Conservation (phyloP, 2,329 filamentous ascomycete genomes). For the Lachnellula occidentalis region DNA sequence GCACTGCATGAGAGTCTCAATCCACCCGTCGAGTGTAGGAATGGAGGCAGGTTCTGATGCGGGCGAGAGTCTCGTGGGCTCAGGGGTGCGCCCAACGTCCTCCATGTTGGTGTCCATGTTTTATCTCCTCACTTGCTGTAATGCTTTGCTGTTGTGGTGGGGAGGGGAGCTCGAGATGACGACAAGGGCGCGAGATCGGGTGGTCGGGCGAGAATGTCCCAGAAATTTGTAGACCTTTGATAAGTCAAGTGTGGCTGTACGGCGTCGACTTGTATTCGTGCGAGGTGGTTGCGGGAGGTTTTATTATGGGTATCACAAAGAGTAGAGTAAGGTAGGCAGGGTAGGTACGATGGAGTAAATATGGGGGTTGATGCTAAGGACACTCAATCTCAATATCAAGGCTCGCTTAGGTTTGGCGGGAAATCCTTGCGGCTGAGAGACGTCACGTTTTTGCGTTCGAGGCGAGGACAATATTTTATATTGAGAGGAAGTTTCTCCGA, state of each 20-base stretch:
- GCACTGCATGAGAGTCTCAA: constrained; percentile 96
- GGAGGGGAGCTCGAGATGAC: constrained; percentile 26
- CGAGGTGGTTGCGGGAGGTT: background rate
- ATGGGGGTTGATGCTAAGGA: background rate
- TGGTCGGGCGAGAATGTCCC: background rate
- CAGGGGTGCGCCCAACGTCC: constrained; percentile 83
- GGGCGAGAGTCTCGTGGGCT: constrained; percentile 69
- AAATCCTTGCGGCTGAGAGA: constrained; percentile 3
- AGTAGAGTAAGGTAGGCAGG: constrained; percentile 15
- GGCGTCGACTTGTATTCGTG: background rate
- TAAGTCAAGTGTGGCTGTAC: background rate
- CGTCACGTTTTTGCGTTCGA: background rate
- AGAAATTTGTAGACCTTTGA: background rate
- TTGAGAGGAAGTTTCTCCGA: background rate
- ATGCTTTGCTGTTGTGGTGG: constrained; percentile 16
- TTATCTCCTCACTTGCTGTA: constrained; percentile 8
- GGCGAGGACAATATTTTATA: background rate
- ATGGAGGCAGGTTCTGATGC: constrained; percentile 82
- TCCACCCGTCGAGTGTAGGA: constrained; percentile 94
- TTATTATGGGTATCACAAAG: constrained; percentile 1
- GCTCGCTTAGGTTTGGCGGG: constrained; percentile 6
- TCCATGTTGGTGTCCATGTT: constrained; percentile 98
- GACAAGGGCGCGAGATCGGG: constrained; percentile 17
- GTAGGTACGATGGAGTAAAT: constrained; percentile 16
- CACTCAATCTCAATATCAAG: background rate